These are phyloP conservation scores for Begonia fuchsioides DNA, from an alignment of 306 rosid genomes.

Conservation along the genomic window DNA sequence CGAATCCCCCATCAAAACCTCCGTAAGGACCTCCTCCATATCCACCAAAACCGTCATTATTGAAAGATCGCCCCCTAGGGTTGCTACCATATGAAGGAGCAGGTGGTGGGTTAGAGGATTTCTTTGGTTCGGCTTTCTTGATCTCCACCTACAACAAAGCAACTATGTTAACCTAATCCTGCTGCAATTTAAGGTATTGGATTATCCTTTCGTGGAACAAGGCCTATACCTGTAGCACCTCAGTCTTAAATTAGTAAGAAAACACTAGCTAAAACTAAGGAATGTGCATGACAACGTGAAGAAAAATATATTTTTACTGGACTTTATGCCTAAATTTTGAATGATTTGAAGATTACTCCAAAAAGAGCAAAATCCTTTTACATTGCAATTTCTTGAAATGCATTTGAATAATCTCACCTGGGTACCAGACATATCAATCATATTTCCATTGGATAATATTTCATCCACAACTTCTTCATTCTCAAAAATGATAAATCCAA, in stretches of 20 bases:
- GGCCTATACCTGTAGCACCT: constrained; percentile 34
- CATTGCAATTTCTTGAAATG: constrained; percentile 15
- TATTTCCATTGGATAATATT: constrained; percentile 67
- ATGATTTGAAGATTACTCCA: constrained; percentile 13
- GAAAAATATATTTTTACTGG: constrained; percentile 1
- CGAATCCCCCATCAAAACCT: constrained; percentile 58
- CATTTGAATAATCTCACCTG: constrained; percentile 64
- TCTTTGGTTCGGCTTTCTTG: constrained; percentile 99
- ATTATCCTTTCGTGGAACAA: constrained; percentile 25
- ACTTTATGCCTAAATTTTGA: constrained; percentile 3
- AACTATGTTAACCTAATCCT: constrained; percentile 77
- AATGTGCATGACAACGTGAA: constrained; percentile 4
- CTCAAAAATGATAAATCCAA: constrained; percentile 84
- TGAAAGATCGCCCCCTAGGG: constrained; percentile 85
- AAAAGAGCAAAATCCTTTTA: constrained; percentile 5
- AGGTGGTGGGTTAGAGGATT: constrained; percentile 83
- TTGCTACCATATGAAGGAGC: constrained; percentile 83
- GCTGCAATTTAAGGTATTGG: constrained; percentile 16
- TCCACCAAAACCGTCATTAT: constrained; percentile 55
- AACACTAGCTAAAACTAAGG: constrained; percentile 4
- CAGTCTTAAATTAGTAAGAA: constrained; percentile 18
- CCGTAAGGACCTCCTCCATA: constrained; percentile 74
- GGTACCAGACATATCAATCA: constrained; percentile 86
- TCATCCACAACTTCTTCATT: constrained; percentile 80
- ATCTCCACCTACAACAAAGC: constrained; percentile 99